These are phyloP conservation scores for Linum tenue DNA, from an alignment of 345 rosid genomes.

Conservation along the genomic window DNA sequence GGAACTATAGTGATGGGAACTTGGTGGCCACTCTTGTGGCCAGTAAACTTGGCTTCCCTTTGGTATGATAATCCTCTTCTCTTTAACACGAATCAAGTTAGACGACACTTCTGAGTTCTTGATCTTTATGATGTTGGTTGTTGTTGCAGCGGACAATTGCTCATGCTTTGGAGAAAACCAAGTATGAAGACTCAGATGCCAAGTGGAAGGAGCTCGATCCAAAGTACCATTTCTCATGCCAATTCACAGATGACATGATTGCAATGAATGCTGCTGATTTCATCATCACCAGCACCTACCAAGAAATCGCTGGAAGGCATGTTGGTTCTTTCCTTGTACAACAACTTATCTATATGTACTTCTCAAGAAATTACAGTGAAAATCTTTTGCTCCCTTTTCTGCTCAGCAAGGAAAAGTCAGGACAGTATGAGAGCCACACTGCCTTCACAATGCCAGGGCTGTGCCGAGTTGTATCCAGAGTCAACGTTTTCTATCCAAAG, in stretches of 20 bases:
- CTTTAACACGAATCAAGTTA: not conserved
- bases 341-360: too few species aligned
- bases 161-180: constrained; percentile 89
- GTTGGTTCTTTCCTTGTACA: constrained; percentile 9
- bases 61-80: constrained; percentile 23
- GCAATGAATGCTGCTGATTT: constrained; percentile 88
- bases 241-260: constrained; percentile 74
- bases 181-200: constrained; percentile 83
- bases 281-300: constrained; percentile 80
- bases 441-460: constrained; percentile 91
- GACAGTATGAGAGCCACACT: constrained; percentile 85
- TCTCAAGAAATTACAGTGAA: too few species aligned
- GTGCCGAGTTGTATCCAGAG: constrained; percentile 75
- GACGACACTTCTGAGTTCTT: not conserved
- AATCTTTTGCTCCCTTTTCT: too few species aligned
- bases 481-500: constrained; percentile 82
- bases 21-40: constrained; percentile 87
- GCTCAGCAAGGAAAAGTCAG: constrained; percentile 61
- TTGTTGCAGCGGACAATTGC: constrained; percentile 62
- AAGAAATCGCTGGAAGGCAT: constrained; percentile 94
- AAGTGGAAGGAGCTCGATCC: constrained; percentile 79
- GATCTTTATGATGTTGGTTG: constrained; percentile 9
- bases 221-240: constrained; percentile 89
- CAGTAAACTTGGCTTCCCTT: constrained; percentile 62
- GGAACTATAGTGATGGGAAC: constrained; percentile 91